A percentile compares a stretch with the other conserved stretches of the same genome.
Conservation (phyloP, 208 protist genomes). For the Borovskyia barvae region DNA sequence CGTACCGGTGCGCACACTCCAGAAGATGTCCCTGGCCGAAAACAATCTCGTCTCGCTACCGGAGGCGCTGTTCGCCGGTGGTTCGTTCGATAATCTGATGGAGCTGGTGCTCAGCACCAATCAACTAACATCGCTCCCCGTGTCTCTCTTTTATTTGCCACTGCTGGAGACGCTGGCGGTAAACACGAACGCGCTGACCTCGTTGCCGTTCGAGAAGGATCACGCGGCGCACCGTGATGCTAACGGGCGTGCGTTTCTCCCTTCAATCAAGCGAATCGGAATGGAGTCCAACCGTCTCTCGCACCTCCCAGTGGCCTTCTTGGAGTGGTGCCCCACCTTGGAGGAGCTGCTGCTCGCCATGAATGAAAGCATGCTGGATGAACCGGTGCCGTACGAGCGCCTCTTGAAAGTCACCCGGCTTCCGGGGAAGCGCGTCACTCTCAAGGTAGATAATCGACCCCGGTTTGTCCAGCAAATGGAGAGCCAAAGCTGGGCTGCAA, state of each 20-base stretch:
- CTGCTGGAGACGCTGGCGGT: constrained; percentile 66
- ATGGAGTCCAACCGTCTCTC: constrained; percentile 71
- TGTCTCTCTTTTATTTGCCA: constrained; percentile 56
- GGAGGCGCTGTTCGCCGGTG: constrained; percentile 32
- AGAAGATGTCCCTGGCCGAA: constrained; percentile 48
- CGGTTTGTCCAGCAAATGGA: constrained; percentile 62
- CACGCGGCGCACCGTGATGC: background rate
- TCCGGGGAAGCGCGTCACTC: constrained; percentile 16
- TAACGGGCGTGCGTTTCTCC: constrained; percentile 31
- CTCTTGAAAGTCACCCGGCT: constrained; percentile 12
- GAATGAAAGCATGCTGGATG: constrained; percentile 66
- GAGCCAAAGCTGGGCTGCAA: constrained; percentile 38
- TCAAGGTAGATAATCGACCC: constrained; percentile 78
- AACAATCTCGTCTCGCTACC: constrained; percentile 60
- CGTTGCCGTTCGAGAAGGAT: constrained; percentile 22
- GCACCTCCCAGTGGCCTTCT: constrained; percentile 61
- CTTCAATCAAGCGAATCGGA: constrained; percentile 46
- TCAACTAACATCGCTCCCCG: constrained; percentile 47
- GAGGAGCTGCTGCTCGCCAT: constrained; percentile 62
- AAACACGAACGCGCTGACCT: constrained; percentile 63
- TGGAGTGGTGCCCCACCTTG: constrained; percentile 51
- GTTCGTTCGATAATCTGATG: constrained; percentile 31
- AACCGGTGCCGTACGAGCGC: constrained; percentile 33
- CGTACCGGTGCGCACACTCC: constrained; percentile 39
- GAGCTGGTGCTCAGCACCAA: constrained; percentile 76